A percentile compares a stretch with the other conserved stretches of the same genome.
Evolutionary conservation across 345 rosid species (phyloP).

Genomic region (Syzygium aqueum): DNA sequence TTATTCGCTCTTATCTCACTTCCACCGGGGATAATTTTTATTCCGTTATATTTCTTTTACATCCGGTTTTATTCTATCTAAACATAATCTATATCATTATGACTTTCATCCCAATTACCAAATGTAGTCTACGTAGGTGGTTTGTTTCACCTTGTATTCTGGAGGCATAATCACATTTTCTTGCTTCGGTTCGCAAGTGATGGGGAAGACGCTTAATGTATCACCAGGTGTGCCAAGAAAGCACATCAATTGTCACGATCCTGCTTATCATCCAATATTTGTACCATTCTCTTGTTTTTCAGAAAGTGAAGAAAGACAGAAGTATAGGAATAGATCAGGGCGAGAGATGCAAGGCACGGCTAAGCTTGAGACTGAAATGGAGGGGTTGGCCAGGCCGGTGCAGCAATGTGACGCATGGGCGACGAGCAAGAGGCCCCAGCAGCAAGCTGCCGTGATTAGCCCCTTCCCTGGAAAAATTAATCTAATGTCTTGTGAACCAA

Average conservation of each 20-base stretch:
- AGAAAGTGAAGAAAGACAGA: background rate
- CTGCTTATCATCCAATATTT: background rate
- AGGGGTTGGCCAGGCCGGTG: background rate
- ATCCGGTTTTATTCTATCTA: background rate
- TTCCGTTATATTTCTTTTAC: background rate
- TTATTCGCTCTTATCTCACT: background rate
- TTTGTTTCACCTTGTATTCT: background rate
- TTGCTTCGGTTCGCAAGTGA: background rate
- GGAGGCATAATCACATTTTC: background rate
- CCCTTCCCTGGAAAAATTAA: constrained; percentile 10
- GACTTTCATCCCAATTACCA: background rate
- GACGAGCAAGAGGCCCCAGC: background rate
- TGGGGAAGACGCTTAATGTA: background rate
- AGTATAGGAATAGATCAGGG: background rate
- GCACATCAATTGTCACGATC: background rate
- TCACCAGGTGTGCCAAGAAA: background rate
- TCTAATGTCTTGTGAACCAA: constrained; percentile 22
- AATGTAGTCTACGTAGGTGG: background rate
- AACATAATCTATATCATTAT: too few species aligned
- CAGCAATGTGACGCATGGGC: background rate
- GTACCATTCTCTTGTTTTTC: background rate
- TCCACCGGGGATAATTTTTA: background rate
- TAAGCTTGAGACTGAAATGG: background rate
- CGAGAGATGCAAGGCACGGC: background rate
- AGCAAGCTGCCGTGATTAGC: background rate